phyloP scores from a whole-genome alignment of 176 grass and related monocot species.

The Melocanna baccifera region DNA sequence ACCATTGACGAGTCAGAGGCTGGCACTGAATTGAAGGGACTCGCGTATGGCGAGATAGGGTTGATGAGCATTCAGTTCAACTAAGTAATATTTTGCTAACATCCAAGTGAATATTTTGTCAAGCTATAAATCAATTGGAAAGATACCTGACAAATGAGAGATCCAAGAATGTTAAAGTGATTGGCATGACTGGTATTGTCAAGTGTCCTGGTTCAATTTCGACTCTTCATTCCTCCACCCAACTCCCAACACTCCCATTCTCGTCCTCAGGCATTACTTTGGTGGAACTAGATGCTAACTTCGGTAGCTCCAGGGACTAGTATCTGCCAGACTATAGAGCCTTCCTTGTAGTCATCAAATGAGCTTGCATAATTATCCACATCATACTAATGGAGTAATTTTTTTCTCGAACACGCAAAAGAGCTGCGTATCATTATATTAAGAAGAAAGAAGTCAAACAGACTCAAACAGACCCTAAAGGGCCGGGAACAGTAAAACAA shows the following conservation, averaged over 20 bases:
- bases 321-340: conserved; percentile 8
- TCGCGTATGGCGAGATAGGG: conserved; percentile 26
- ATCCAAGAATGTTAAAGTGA: conserved; percentile 33
- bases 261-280: neutral
- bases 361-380: conserved; percentile 5
- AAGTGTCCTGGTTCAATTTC: conserved; percentile 3
- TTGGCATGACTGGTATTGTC: conserved; percentile 15
- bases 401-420: too few relatives aligned
- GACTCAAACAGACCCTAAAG: too few relatives aligned
- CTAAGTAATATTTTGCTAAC: neutral
- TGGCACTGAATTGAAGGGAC: conserved; percentile 34
- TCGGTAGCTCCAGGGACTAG: neutral
- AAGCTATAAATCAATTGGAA: neutral
- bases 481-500: too few relatives aligned
- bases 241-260: neutral
- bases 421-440: too few relatives aligned
- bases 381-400: too few relatives aligned
- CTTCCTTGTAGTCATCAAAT: neutral
- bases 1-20: conserved; percentile 7
- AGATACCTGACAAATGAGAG: conserved; percentile 30
- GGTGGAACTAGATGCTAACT: neutral
- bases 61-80: conserved; percentile 12
- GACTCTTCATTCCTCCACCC: conserved; percentile 19
- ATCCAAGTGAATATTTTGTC: neutral
- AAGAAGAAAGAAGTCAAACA: too few relatives aligned